Conservation (phyloP, 1,284 basidiomycete species). For the Mrakiaceae sp. region DNA sequence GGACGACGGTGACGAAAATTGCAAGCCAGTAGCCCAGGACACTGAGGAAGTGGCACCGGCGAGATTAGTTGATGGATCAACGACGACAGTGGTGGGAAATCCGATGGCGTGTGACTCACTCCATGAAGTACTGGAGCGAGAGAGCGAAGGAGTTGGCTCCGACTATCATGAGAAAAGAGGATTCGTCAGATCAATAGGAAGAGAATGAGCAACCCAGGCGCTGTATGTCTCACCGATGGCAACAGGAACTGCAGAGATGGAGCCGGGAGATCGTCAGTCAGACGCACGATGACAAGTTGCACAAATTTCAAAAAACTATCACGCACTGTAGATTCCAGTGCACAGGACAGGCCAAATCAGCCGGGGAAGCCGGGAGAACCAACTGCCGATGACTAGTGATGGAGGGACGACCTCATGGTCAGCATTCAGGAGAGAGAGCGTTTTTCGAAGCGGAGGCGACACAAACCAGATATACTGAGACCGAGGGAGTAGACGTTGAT, state of each 20-base stretch:
- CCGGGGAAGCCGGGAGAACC: slow-evolving; percentile 31
- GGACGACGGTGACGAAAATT: slow-evolving; percentile 31
- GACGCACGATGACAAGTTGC: not conserved
- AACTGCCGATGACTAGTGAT: slow-evolving; percentile 24
- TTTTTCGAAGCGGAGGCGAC: too few relatives aligned
- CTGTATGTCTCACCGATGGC: not conserved
- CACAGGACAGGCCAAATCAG: slow-evolving; percentile 32
- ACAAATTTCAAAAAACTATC: not conserved
- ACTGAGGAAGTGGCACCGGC: not conserved
- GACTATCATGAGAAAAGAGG: slow-evolving; percentile 29
- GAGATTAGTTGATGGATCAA: too few relatives aligned
- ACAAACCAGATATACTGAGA: slow-evolving; percentile 24
- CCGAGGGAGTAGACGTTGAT: slow-evolving; percentile 30
- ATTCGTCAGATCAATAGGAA: slow-evolving; percentile 4
- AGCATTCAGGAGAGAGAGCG: too few relatives aligned
- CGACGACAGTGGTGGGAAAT: not conserved
- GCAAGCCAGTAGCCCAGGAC: slow-evolving; percentile 33
- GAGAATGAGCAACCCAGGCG: not conserved
- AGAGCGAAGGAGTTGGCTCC: slow-evolving; percentile 30
- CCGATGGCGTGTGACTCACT: not conserved
- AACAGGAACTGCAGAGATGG: not conserved
- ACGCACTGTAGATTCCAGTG: slow-evolving; percentile 30
- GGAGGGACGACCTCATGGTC: too few relatives aligned
- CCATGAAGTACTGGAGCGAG: slow-evolving; percentile 29
- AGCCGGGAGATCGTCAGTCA: slow-evolving; percentile 7